A percentile compares a stretch with the other conserved stretches of the same genome.
Evolutionary conservation across 768 basidiomycete species (phyloP).

Genomic region (Psilocybe subaeruginosa): DNA sequence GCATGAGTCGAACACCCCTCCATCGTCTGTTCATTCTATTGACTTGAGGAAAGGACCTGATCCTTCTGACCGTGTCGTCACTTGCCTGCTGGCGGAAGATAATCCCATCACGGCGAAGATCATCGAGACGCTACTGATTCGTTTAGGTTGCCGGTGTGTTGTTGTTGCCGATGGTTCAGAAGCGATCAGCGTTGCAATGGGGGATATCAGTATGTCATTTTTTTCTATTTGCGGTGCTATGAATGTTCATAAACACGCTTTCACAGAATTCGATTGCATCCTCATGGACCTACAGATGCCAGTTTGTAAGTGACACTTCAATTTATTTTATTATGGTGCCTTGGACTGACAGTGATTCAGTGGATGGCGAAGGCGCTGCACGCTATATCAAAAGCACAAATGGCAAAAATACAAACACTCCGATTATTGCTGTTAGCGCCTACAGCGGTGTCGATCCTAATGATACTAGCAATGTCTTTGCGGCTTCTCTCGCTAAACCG

Average conservation of each 20-base stretch:
- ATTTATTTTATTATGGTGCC: conserved; percentile 2
- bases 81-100: conserved; percentile 93
- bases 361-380: conserved; percentile 96
- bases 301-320: conserved; percentile 61
- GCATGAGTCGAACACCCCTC: conserved; percentile 67
- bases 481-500: conserved; percentile 86
- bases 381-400: conserved; percentile 97
- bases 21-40: conserved; percentile 85
- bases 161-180: conserved; percentile 97
- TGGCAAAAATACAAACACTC: conserved; percentile 91
- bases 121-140: conserved; percentile 90
- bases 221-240: conserved; percentile 8
- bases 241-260: conserved; percentile 22
- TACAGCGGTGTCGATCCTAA: conserved; percentile 74
- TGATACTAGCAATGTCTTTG: conserved; percentile 71
- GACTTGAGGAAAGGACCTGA: conserved; percentile 79
- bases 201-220: conserved; percentile 85
- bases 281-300: conserved; percentile 97
- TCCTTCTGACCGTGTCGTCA: conserved; percentile 86
- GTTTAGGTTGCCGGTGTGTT: conserved; percentile 93
- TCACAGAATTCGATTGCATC: conserved; percentile 90
- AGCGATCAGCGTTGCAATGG: conserved; percentile 96
- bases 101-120: conserved; percentile 99
- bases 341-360: conserved; percentile 34
- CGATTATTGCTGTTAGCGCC: conserved; percentile 90